Evolutionary conservation across 2,329 filamentous ascomycete species (phyloP).

Genomic region (Macrophomina pseudophaseolina): DNA sequence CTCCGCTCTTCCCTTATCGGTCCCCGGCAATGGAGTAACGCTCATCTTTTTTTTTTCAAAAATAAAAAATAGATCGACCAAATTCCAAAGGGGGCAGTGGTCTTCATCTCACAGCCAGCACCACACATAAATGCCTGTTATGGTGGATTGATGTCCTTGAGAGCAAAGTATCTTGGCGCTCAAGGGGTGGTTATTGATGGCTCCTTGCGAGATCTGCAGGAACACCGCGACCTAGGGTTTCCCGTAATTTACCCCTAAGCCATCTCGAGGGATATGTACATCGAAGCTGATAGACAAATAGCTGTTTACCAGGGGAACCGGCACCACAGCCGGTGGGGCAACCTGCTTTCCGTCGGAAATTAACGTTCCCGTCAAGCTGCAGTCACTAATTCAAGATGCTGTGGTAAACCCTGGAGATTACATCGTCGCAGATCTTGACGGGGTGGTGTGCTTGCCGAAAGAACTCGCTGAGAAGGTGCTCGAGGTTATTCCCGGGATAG

Average conservation of each 20-base stretch:
- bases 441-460: constrained; percentile 73
- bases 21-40: too few species aligned
- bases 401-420: constrained; percentile 1
- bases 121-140: constrained; percentile 58
- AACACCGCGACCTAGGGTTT: constrained; percentile 57
- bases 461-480: constrained; percentile 75
- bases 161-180: constrained; percentile 52
- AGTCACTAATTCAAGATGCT: background rate
- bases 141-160: constrained; percentile 59
- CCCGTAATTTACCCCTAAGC: constrained; percentile 41
- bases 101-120: constrained; percentile 56
- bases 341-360: background rate
- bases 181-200: constrained; percentile 60
- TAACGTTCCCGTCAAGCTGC: background rate
- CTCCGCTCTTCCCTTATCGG: too few species aligned
- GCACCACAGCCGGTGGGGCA: background rate
- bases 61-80: background rate
- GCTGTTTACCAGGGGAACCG: constrained; percentile 18
- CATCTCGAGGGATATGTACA: background rate
- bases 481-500: background rate
- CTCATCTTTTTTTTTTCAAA: too few species aligned
- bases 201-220: constrained; percentile 58
- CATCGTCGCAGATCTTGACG: constrained; percentile 70
- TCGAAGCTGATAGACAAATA: background rate
- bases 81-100: background rate